Percentiles rank a stretch among this genome's conserved stretches.
Evolutionary conservation across 2,329 filamentous ascomycete genomes (phyloP).

Genomic region (Fulvia fulva): DNA sequence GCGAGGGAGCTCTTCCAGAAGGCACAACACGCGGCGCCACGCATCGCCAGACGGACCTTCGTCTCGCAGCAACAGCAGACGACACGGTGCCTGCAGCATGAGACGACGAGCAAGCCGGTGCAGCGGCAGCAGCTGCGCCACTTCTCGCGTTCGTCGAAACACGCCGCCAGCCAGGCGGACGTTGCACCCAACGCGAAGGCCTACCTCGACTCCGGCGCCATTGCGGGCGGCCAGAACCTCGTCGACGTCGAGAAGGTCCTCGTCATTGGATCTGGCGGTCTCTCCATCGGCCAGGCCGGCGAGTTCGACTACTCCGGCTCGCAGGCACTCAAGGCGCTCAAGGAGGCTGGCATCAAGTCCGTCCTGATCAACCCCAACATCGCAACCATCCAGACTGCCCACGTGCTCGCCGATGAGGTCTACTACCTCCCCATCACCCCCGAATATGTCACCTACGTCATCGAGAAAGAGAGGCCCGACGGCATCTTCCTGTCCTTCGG

Average conservation of each 20-base stretch:
- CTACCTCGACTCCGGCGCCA: constrained; percentile 81
- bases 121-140: constrained; percentile 21
- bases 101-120: constrained; percentile 14
- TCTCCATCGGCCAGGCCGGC: constrained; percentile 95
- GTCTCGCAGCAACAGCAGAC: constrained; percentile 19
- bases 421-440: constrained; percentile 98
- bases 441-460: constrained; percentile 96
- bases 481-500: constrained; percentile 97
- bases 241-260: constrained; percentile 95
- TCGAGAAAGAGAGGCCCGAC: constrained; percentile 91
- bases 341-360: constrained; percentile 86
- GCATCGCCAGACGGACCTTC: constrained; percentile 27
- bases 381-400: constrained; percentile 95
- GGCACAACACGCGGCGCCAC: constrained; percentile 19
- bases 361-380: constrained; percentile 98
- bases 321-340: constrained; percentile 93
- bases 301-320: constrained; percentile 99
- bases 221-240: constrained; percentile 69
- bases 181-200: constrained; percentile 76
- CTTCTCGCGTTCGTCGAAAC: constrained; percentile 27
- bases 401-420: constrained; percentile 92
- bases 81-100: constrained; percentile 15
- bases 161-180: constrained; percentile 47
- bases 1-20: constrained; percentile 27
- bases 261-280: constrained; percentile 90